Conservation (phyloP, 164 flowering plant genomes). For the Berberis thunbergii region DNA sequence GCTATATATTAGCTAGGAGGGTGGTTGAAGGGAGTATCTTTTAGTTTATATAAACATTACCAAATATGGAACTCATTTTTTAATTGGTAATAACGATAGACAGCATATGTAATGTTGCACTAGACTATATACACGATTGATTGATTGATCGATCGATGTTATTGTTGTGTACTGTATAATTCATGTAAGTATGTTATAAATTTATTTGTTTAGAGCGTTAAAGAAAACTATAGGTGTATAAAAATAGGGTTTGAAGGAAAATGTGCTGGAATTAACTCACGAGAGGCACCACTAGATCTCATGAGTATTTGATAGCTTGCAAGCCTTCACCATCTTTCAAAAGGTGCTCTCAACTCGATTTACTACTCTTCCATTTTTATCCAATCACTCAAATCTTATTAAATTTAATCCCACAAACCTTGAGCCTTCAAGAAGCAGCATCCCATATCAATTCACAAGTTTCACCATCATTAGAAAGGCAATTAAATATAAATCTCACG, state of each 20-base stretch:
- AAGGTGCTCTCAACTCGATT: conserved; percentile 9
- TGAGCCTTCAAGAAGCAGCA: conserved; percentile 19
- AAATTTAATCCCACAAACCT: not conserved
- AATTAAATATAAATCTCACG: not conserved
- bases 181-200: too few relatives aligned
- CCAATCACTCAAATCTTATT: not conserved
- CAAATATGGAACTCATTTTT: not conserved
- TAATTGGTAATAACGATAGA: too few relatives aligned
- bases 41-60: not conserved
- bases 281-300: conserved; percentile 25
- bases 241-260: conserved; percentile 17
- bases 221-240: too few relatives aligned
- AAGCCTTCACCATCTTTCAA: conserved; percentile 8
- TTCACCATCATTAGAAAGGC: not conserved
- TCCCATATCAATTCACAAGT: conserved; percentile 3
- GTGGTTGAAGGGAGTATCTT: not conserved
- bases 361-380: conserved; percentile 11
- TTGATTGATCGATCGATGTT: too few relatives aligned
- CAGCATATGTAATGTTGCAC: too few relatives aligned
- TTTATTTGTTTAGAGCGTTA: too few relatives aligned
- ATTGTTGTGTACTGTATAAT: too few relatives aligned
- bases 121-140: too few relatives aligned
- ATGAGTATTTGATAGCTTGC: conserved; percentile 29
- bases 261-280: conserved; percentile 24
- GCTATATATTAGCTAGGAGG: not conserved